Conservation (phyloP, 352 stramenopile genomes). For the Phytophthora quininea region DNA sequence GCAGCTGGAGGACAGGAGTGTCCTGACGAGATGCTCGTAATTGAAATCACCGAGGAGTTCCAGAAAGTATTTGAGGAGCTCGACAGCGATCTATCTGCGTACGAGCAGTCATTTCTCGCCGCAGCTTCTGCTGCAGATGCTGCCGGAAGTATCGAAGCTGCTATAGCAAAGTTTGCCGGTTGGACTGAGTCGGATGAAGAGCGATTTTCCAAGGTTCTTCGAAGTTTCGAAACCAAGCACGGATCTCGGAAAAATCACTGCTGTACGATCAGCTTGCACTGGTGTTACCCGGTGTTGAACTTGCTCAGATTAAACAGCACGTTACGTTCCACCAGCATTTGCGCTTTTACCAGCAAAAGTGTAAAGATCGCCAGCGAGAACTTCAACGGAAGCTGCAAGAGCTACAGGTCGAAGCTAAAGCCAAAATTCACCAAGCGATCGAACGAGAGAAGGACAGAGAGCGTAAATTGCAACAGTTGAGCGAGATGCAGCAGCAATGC, state of each 20-base stretch:
- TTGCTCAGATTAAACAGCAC: conserved; percentile 53
- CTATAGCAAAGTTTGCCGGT: conserved; percentile 42
- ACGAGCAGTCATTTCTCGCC: conserved; percentile 45
- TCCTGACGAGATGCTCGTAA: conserved; percentile 49
- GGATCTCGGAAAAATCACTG: conserved; percentile 47
- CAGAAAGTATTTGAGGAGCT: conserved; percentile 30
- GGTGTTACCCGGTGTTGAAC: conserved; percentile 43
- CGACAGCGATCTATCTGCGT: conserved; percentile 36
- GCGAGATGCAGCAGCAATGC: conserved; percentile 48
- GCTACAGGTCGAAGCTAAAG: conserved; percentile 29
- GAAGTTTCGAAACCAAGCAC: conserved; percentile 46
- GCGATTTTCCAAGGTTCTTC: conserved; percentile 62
- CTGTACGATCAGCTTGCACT: conserved; percentile 66
- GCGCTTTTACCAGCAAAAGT: conserved; percentile 64
- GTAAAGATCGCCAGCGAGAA: conserved; percentile 49
- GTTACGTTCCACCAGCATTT: conserved; percentile 66
- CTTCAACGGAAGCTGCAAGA: conserved; percentile 45
- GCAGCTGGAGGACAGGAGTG: conserved; percentile 23
- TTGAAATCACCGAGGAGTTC: conserved; percentile 52
- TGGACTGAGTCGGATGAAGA: conserved; percentile 62
- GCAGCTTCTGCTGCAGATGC: too few species aligned
- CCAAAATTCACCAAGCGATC: conserved; percentile 34
- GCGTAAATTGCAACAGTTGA: conserved; percentile 40
- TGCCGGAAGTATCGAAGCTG: conserved; percentile 40
- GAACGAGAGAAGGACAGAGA: conserved; percentile 35